Percentiles rank a stretch among this genome's conserved stretches.
Evolutionary conservation across 257 asterid species (phyloP).

Genomic region (Penstemon barbatus): DNA sequence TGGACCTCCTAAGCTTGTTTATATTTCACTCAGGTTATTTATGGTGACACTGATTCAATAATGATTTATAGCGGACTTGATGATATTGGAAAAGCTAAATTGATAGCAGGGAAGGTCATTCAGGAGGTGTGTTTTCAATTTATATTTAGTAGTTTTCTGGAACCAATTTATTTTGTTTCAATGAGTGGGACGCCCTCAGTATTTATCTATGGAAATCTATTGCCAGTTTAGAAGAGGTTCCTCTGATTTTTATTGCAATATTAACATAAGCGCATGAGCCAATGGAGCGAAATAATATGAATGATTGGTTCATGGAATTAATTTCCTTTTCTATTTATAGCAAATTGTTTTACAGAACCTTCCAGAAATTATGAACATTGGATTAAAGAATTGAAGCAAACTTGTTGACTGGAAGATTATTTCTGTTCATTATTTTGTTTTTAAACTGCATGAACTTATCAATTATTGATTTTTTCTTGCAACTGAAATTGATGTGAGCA

Average conservation of each 20-base stretch:
- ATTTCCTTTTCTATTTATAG: slow-evolving; percentile 8
- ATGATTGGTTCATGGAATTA: slow-evolving; percentile 17
- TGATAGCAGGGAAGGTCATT: slow-evolving; percentile 82
- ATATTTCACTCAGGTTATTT: slow-evolving; percentile 70
- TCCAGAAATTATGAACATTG: slow-evolving; percentile 26
- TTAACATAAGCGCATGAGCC: slow-evolving; percentile 18
- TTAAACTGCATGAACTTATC: slow-evolving; percentile 17
- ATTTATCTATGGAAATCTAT: slow-evolving; percentile 19
- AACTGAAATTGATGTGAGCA: slow-evolving; percentile 4
- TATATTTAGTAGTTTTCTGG: slow-evolving; percentile 11
- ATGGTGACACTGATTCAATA: slow-evolving; percentile 98
- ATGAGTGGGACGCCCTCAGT: slow-evolving; percentile 10
- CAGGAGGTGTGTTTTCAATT: slow-evolving; percentile 63
- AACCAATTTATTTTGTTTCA: slow-evolving; percentile 16
- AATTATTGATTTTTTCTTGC: slow-evolving; percentile 8
- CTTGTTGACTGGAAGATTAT: slow-evolving; percentile 20
- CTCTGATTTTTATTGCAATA: slow-evolving; percentile 19
- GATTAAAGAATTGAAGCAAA: slow-evolving; percentile 15
- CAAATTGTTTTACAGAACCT: neutral
- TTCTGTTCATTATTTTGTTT: slow-evolving; percentile 17
- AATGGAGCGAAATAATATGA: neutral
- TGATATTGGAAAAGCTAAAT: slow-evolving; percentile 82
- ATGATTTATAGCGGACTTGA: slow-evolving; percentile 95
- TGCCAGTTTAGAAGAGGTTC: neutral
- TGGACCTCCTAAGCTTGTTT: slow-evolving; percentile 25